These are phyloP conservation scores for Beauveria asiatica DNA, from an alignment of 2,329 filamentous ascomycete species.

Conservation along the genomic window DNA sequence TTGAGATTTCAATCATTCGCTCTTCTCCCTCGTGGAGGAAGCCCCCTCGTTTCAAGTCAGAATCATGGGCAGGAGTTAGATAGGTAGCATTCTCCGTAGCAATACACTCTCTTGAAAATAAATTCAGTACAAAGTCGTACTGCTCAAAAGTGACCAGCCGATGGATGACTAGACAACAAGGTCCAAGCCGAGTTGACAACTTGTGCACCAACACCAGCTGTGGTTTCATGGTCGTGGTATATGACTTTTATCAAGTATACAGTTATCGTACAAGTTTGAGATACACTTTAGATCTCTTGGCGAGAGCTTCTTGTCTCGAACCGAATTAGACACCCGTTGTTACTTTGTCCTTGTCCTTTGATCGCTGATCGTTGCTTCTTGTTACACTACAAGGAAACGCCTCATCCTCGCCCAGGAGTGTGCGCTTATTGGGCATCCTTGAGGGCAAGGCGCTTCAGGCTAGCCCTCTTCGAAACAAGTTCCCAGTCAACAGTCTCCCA, in stretches of 20 bases:
- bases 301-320: background rate
- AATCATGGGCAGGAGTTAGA: background rate
- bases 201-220: background rate
- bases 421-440: conserved; percentile 16
- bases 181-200: background rate
- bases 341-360: background rate
- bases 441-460: conserved; percentile 27
- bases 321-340: background rate
- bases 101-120: background rate
- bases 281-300: background rate
- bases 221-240: background rate
- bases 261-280: conserved; percentile 8
- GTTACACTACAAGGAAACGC: background rate
- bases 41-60: background rate
- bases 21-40: background rate
- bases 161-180: background rate
- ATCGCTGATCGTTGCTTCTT: background rate
- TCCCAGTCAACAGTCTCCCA: conserved; percentile 86
- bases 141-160: background rate
- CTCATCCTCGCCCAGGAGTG: too few relatives aligned
- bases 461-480: conserved; percentile 45
- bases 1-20: conserved; percentile 7
- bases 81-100: conserved; percentile 2
- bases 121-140: background rate
- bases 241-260: conserved; percentile 6